These are phyloP conservation scores for Tripidium arundinaceum DNA, from an alignment of 202 grass and related monocot species.

Conservation along the genomic window DNA sequence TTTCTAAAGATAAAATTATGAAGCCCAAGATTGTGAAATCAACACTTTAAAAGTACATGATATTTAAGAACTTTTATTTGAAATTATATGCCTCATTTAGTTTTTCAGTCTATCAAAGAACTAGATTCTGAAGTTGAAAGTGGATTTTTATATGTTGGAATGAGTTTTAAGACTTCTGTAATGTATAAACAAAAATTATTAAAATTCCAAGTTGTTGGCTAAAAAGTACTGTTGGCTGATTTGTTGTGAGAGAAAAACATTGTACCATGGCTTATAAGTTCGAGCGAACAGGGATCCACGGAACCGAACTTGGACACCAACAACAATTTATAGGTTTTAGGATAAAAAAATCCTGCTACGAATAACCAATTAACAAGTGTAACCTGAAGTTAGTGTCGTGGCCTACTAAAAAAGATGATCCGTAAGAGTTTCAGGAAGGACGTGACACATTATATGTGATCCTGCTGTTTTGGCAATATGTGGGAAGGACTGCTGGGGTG, in stretches of 20 bases:
- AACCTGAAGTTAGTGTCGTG: not conserved
- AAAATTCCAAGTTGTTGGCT: not conserved
- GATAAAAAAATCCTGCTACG: not conserved
- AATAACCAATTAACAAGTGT: not conserved
- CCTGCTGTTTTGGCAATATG: not conserved
- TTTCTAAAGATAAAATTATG: not conserved
- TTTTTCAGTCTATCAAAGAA: not conserved
- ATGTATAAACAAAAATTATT: not conserved
- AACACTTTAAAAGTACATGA: not conserved
- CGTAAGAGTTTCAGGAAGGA: not conserved
- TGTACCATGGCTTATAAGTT: too few species aligned
- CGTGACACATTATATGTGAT: not conserved
- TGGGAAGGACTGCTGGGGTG: not conserved
- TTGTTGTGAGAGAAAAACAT: too few species aligned
- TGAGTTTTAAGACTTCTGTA: not conserved
- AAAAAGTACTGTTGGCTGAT: too few species aligned
- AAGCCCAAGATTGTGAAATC: not conserved
- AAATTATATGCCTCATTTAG: not conserved
- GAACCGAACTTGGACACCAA: not conserved
- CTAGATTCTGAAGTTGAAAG: not conserved
- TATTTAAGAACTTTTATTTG: not conserved
- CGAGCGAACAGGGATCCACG: too few species aligned
- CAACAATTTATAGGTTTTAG: not conserved
- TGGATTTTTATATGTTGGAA: not conserved
- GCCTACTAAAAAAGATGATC: not conserved